A percentile compares a stretch with the other conserved stretches of the same genome.
Conservation (phyloP, 345 rosid species). For the Boechera divaricarpa region DNA sequence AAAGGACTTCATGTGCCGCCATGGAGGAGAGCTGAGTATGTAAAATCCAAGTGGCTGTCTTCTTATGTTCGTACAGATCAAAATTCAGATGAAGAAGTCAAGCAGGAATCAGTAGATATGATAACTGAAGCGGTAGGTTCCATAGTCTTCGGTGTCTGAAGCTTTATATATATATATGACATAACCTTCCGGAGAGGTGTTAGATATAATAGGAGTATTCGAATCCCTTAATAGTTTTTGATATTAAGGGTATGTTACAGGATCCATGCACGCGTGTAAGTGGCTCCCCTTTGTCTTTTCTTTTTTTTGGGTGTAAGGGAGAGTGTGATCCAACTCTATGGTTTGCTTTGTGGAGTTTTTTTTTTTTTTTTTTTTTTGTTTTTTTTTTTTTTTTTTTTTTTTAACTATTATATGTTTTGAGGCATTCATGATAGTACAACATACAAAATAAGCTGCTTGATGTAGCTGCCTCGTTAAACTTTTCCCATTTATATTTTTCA, state of each 20-base stretch:
- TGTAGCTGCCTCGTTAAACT: too few species aligned
- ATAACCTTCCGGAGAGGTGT: constrained; percentile 30
- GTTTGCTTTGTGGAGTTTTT: not conserved
- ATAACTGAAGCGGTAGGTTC: constrained; percentile 29
- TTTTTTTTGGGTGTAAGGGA: constrained; percentile 35
- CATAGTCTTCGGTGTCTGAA: constrained; percentile 33
- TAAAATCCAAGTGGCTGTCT: constrained; percentile 87
- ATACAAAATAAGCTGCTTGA: not conserved
- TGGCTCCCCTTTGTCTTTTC: constrained; percentile 29
- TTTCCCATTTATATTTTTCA: too few species aligned
- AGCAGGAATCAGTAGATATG: constrained; percentile 26
- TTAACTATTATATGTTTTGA: not conserved
- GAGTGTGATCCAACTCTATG: constrained; percentile 35
- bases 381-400: too few species aligned
- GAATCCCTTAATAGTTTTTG: constrained; percentile 41
- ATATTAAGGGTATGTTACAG: constrained; percentile 37
- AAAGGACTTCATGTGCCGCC: constrained; percentile 90
- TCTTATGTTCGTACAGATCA: constrained; percentile 47
- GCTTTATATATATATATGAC: constrained; percentile 15
- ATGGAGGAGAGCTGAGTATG: constrained; percentile 86
- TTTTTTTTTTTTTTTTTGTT: too few species aligned
- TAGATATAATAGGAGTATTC: constrained; percentile 16
- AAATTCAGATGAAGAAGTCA: constrained; percentile 18
- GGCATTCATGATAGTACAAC: too few species aligned
- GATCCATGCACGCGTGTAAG: constrained; percentile 13